A percentile compares a stretch with the other conserved stretches of the same genome.
These are phyloP conservation scores for Penicillium vulpinum DNA, from an alignment of 2,329 filamentous ascomycete genomes.

Conservation along the genomic window DNA sequence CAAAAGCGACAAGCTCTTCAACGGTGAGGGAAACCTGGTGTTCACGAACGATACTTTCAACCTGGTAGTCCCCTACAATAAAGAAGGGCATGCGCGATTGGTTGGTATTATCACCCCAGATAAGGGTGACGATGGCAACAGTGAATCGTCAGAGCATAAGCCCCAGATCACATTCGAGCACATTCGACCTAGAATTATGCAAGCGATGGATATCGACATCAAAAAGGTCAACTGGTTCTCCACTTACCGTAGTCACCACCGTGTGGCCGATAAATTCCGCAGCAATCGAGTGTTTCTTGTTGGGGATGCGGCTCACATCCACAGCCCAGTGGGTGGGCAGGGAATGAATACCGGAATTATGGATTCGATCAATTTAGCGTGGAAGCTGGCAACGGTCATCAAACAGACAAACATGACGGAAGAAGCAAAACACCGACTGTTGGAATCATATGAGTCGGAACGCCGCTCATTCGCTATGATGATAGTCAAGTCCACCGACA, in stretches of 20 bases:
- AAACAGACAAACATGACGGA: constrained; percentile 27
- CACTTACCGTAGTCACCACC: constrained; percentile 49
- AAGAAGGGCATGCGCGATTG: constrained; percentile 25
- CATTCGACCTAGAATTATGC: constrained; percentile 24
- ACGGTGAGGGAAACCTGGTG: constrained; percentile 36
- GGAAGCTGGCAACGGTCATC: constrained; percentile 54
- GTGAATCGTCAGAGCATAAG: constrained; percentile 17
- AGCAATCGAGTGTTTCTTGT: constrained; percentile 55
- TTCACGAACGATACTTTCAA: constrained; percentile 40
- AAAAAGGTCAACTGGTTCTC: constrained; percentile 43
- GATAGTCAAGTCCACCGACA: constrained; percentile 47
- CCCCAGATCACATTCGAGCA: constrained; percentile 34
- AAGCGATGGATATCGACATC: constrained; percentile 25
- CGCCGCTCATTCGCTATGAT: constrained; percentile 49
- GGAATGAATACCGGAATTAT: constrained; percentile 61
- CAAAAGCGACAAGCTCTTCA: constrained; percentile 21
- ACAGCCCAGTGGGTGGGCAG: constrained; percentile 57
- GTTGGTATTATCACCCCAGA: constrained; percentile 23
- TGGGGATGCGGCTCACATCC: constrained; percentile 60
- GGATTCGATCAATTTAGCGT: constrained; percentile 56
- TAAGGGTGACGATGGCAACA: not conserved
- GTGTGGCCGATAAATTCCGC: constrained; percentile 46
- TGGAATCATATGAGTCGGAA: constrained; percentile 53
- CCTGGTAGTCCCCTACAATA: constrained; percentile 33
- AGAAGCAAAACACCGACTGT: constrained; percentile 39